Conservation (phyloP, 805 yeast genomes). For the Wickerhamomyces mucosus region DNA sequence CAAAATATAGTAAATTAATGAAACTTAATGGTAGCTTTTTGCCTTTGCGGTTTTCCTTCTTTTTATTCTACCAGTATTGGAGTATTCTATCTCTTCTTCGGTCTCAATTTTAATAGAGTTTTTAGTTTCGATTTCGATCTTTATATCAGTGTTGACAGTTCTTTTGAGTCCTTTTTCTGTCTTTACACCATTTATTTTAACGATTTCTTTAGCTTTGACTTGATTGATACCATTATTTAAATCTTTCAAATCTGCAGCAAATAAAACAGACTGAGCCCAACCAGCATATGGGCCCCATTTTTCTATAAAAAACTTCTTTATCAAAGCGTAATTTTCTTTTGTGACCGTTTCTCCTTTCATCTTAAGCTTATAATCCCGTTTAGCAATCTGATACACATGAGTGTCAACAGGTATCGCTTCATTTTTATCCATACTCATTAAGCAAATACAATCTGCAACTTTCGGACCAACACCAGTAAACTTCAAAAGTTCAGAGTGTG, state of each 20-base stretch:
- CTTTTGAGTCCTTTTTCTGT: background rate
- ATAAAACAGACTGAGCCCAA: constrained; percentile 96
- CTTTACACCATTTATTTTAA: constrained; percentile 9
- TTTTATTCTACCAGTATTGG: constrained; percentile 21
- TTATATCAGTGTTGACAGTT: constrained; percentile 11
- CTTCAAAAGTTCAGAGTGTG: constrained; percentile 49
- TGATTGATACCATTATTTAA: constrained; percentile 57
- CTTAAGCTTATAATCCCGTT: constrained; percentile 62
- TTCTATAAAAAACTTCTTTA: constrained; percentile 48
- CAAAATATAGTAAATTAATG: too few relatives aligned
- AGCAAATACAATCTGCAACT: constrained; percentile 92
- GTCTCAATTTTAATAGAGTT: constrained; percentile 4
- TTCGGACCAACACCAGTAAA: constrained; percentile 93
- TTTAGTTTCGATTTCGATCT: constrained; percentile 7
- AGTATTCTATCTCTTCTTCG: constrained; percentile 16
- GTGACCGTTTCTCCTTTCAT: constrained; percentile 20
- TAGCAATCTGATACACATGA: constrained; percentile 85
- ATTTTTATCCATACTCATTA: constrained; percentile 83
- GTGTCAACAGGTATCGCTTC: constrained; percentile 93
- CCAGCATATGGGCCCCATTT: constrained; percentile 93
- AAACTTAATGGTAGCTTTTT: too few relatives aligned
- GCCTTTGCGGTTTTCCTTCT: constrained; percentile 15
- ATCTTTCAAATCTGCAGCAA: constrained; percentile 73
- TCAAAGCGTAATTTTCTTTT: constrained; percentile 28
- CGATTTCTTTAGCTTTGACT: constrained; percentile 6